These are phyloP conservation scores for Leccinum sublutescens DNA, from an alignment of 768 basidiomycete genomes.

Conservation along the genomic window DNA sequence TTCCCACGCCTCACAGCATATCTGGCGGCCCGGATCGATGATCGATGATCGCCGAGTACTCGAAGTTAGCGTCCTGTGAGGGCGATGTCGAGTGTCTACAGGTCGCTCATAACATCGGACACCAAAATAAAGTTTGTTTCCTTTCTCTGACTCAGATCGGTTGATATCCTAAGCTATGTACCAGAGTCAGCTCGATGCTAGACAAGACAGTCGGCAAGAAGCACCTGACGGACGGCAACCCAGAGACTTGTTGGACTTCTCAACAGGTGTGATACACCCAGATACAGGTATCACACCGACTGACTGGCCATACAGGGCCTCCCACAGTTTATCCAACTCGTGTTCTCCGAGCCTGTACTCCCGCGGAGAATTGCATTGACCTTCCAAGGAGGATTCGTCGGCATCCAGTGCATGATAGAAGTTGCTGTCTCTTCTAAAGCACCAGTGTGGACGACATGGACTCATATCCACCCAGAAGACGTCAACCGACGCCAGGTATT, in stretches of 20 bases:
- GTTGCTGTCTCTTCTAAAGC: slow-evolving; percentile 33
- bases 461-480: slow-evolving; percentile 73
- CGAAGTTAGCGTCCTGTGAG: no score
- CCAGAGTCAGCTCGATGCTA: slow-evolving; percentile 76
- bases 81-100: slow-evolving; percentile 23
- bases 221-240: slow-evolving; percentile 62
- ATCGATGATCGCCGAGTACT: neutral
- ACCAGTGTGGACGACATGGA: slow-evolving; percentile 48
- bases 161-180: slow-evolving; percentile 4
- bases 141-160: slow-evolving; percentile 25
- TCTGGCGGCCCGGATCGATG: neutral
- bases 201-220: slow-evolving; percentile 75
- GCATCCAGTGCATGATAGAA: slow-evolving; percentile 57
- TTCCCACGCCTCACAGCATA: neutral
- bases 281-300: slow-evolving; percentile 1
- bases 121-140: slow-evolving; percentile 40
- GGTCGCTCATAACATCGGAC: slow-evolving; percentile 22
- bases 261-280: slow-evolving; percentile 52
- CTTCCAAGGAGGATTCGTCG: slow-evolving; percentile 87
- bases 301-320: slow-evolving; percentile 51
- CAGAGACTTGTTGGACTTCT: slow-evolving; percentile 85
- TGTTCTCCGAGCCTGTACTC: slow-evolving; percentile 50
- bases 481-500: slow-evolving; percentile 74
- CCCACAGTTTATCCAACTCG: slow-evolving; percentile 72
- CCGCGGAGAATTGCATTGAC: slow-evolving; percentile 60